Percentiles rank a stretch among this genome's conserved stretches.
These are phyloP conservation scores for Chenopodium suecicum DNA, from an alignment of 148 eudicot species.

Conservation along the genomic window DNA sequence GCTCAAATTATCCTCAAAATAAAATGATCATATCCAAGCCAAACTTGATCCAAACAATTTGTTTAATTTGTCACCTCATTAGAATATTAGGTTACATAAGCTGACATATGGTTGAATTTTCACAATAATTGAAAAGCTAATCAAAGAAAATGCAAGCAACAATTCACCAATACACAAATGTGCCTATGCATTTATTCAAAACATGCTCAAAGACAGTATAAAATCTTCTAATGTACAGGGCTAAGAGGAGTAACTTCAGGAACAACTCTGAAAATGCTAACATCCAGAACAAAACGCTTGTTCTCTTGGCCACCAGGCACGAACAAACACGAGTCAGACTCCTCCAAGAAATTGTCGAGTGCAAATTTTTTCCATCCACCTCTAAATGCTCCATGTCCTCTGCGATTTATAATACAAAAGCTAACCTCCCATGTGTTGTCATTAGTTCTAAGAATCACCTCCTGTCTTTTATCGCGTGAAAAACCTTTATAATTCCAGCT, in stretches of 20 bases:
- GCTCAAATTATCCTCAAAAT: too few species aligned
- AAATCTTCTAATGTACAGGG: background rate
- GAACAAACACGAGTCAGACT: conserved; percentile 45
- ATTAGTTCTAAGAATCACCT: conserved; percentile 29
- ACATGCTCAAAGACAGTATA: too few species aligned
- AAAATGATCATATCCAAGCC: too few species aligned
- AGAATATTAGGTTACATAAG: too few species aligned
- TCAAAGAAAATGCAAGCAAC: too few species aligned
- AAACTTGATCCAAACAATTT: too few species aligned
- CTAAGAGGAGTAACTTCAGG: conserved; percentile 18
- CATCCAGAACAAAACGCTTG: conserved; percentile 25
- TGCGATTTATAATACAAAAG: background rate
- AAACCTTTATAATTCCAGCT: too few species aligned
- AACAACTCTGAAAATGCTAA: conserved; percentile 43
- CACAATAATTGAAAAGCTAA: too few species aligned
- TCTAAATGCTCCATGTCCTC: conserved; percentile 12
- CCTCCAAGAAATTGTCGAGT: conserved; percentile 39
- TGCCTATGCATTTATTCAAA: too few species aligned
- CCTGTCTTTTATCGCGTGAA: conserved; percentile 7
- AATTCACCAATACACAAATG: too few species aligned
- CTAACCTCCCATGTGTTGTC: conserved; percentile 31
- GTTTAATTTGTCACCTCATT: too few species aligned
- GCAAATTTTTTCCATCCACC: conserved; percentile 43
- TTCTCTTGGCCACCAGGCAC: conserved; percentile 23
- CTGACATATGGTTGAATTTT: too few species aligned